Evolutionary conservation across 148 eudicot genomes (phyloP), one percentile per base, ranked within the genome.

Genomic region (Selenicereus undatus): DNA sequence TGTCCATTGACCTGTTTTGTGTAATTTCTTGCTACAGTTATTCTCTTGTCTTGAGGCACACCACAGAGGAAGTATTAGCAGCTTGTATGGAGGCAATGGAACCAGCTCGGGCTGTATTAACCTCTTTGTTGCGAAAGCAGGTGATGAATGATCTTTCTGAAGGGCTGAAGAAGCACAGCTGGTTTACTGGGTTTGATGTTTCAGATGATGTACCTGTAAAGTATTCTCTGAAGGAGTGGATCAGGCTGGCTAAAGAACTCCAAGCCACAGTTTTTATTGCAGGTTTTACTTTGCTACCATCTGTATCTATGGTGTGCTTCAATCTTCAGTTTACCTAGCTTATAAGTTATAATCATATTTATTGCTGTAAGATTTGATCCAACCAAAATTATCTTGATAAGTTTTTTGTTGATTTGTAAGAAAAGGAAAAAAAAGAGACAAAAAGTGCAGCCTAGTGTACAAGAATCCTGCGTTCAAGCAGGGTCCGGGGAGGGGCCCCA

Each of bases 191-290:
- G 73, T 94, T 94, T 81, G 98, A 94, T 87, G 85, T 93, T 77
- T 81, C 93, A 79, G 93, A 91, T 86, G 95, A 90, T 82, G 80
- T 54, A 74, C 95, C 98, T 66, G 86, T 85, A 36, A 88, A 80
- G 74, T 89, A 86, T 75, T 84, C 93, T 50, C 81, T 93, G 50
- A 81, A 83, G 76, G 85, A 93, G 77, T 94, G 97, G 97, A 86
- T 94, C 90, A 86, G 85, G 77, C 87, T 83, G 72, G 93, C 95
- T 71, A 94, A 93, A 87, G 89, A 92, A 81, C 85, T 79, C 73
- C 85, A 89, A 50, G 98, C 98, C n/a, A 89, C 91, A 69, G 91
- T 93, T 79, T 94, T 93, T 75, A 94, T 94, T 86, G 97, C 98
- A 90, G 98, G 98, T 94, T 74, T 58, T 12, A 56, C 79, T 74